Evolutionary conservation across 2,329 filamentous ascomycete genomes (phyloP).

Genomic region (Trichoderma guizhouense): DNA sequence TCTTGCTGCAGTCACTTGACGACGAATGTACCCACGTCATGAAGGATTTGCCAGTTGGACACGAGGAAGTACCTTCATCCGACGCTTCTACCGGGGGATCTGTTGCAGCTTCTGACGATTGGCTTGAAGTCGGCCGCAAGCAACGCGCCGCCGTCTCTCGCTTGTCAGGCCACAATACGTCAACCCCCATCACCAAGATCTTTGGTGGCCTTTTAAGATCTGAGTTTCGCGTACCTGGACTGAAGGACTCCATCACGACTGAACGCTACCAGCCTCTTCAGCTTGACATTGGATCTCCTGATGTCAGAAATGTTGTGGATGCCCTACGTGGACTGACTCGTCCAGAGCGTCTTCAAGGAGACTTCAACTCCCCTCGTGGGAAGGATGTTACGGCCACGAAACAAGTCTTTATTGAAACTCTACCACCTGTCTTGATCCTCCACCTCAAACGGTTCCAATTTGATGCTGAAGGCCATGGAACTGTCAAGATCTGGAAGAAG

Average conservation of each 20-base stretch:
- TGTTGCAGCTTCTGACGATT: slow-evolving; percentile 48
- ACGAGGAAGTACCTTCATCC: slow-evolving; percentile 34
- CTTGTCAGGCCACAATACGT: slow-evolving; percentile 70
- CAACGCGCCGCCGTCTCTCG: slow-evolving; percentile 84
- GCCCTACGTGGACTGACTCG: slow-evolving; percentile 81
- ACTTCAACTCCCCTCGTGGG: slow-evolving; percentile 77
- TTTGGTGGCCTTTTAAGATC: slow-evolving; percentile 90
- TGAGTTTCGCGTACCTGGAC: slow-evolving; percentile 79
- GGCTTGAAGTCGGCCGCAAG: slow-evolving; percentile 91
- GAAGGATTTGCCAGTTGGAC: slow-evolving; percentile 41
- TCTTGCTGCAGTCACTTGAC: slow-evolving; percentile 86
- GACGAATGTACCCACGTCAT: slow-evolving; percentile 85
- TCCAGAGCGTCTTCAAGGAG: slow-evolving; percentile 78
- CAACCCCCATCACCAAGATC: slow-evolving; percentile 87
- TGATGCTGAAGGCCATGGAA: slow-evolving; percentile 73
- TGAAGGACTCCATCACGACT: slow-evolving; percentile 85
- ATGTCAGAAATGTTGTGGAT: slow-evolving; percentile 88
- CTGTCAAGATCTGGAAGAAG: slow-evolving; percentile 98
- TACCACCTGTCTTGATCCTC: slow-evolving; percentile 88
- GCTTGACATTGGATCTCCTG: slow-evolving; percentile 83
- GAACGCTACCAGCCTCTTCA: slow-evolving; percentile 94
- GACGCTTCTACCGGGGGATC: slow-evolving; percentile 24
- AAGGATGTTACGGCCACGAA: slow-evolving; percentile 78
- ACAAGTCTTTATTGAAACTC: slow-evolving; percentile 87
- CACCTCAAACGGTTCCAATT: slow-evolving; percentile 98